phyloP scores from a whole-genome alignment of 805 yeast species.

The Candida ortonii region DNA sequence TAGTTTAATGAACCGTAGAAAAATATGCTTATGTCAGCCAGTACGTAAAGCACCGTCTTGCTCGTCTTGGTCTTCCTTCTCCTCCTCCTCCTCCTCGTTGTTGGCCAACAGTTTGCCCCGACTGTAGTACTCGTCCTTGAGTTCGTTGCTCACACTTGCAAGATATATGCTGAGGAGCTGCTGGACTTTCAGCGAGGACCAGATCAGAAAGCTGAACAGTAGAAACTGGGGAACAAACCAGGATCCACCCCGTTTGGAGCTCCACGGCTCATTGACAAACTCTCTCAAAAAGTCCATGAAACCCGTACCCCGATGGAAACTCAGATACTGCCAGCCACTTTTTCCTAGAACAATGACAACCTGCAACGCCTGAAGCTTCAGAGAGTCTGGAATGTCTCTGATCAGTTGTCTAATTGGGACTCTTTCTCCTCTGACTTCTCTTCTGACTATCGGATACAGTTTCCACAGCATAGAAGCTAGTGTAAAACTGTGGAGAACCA shows the following conservation, averaged over 20 bases:
- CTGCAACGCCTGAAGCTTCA: background rate
- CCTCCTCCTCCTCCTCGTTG: slow-evolving; percentile 18
- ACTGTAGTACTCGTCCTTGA: slow-evolving; percentile 29
- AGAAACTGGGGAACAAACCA: slow-evolving; percentile 1
- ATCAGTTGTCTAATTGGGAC: no score
- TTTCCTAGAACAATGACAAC: background rate
- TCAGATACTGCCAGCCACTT: no score
- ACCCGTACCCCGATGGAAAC: background rate
- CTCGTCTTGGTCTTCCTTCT: slow-evolving; percentile 2
- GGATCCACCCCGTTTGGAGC: background rate
- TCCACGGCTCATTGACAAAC: background rate
- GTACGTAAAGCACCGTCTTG: no score
- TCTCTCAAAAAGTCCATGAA: background rate
- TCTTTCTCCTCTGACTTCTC: no score
- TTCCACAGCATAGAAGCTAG: no score
- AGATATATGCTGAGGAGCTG: slow-evolving; percentile 9
- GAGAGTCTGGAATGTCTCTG: background rate
- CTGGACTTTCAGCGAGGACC: slow-evolving; percentile 6
- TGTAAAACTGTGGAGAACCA: no score
- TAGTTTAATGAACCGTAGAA: no score
- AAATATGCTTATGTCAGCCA: no score
- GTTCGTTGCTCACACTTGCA: slow-evolving; percentile 11
- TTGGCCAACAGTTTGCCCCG: slow-evolving; percentile 26
- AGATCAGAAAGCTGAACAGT: slow-evolving; percentile 12
- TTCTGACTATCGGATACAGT: no score